phyloP scores from a whole-genome alignment of 2,329 filamentous ascomycete species.

The Penicillium sp. region DNA sequence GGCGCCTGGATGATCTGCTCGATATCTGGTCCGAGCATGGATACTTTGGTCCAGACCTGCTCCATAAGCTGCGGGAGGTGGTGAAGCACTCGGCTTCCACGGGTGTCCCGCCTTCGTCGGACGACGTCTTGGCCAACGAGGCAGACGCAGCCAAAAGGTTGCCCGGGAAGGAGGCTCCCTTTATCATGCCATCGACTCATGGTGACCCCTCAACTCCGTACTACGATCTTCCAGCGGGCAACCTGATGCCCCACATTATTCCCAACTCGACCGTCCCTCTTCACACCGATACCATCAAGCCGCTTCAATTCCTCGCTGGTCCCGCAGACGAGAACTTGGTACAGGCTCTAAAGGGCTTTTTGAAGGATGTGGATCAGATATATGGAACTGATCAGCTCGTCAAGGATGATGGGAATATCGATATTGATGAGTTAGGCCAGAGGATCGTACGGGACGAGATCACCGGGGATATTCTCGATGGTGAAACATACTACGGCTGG shows the following conservation, averaged over 20 bases:
- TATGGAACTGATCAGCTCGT: slow-evolving; percentile 55
- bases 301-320: slow-evolving; percentile 67
- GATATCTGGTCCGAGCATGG: slow-evolving; percentile 67
- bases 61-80: slow-evolving; percentile 60
- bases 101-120: slow-evolving; percentile 29
- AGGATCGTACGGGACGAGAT: slow-evolving; percentile 62
- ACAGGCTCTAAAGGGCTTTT: slow-evolving; percentile 66
- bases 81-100: slow-evolving; percentile 47
- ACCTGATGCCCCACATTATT: slow-evolving; percentile 74
- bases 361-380: slow-evolving; percentile 68
- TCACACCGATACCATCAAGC: slow-evolving; percentile 66
- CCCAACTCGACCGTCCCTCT: slow-evolving; percentile 75
- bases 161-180: slow-evolving; percentile 54
- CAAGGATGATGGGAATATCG: slow-evolving; percentile 53
- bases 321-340: slow-evolving; percentile 66
- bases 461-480: slow-evolving; percentile 63
- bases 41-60: slow-evolving; percentile 58
- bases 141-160: slow-evolving; percentile 47
- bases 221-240: slow-evolving; percentile 79
- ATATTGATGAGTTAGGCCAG: slow-evolving; percentile 75
- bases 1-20: slow-evolving; percentile 64
- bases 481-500: slow-evolving; percentile 86
- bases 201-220: slow-evolving; percentile 71
- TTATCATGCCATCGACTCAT: slow-evolving; percentile 71
- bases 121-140: slow-evolving; percentile 25